Conservation (phyloP, 1,284 basidiomycete species). For the Fereydounia khargensis region DNA sequence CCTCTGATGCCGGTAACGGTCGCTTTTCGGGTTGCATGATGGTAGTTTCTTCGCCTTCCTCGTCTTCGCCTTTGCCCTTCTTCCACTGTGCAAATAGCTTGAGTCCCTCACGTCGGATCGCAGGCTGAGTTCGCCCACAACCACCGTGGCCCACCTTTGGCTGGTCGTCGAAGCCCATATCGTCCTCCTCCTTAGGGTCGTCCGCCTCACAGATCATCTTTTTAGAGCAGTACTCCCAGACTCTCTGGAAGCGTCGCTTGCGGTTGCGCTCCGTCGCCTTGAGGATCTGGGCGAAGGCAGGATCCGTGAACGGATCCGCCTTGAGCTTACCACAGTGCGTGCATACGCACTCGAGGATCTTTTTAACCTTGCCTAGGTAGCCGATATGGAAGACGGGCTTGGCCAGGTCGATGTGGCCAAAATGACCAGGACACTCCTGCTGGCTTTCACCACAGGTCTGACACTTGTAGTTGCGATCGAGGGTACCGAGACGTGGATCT, state of each 20-base stretch:
- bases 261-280: conserved; percentile 45
- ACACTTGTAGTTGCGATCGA: conserved; percentile 99
- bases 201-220: conserved; percentile 65
- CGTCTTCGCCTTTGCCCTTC: conserved; percentile 80
- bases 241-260: conserved; percentile 50
- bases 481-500: conserved; percentile 95
- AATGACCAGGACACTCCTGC: conserved; percentile 76
- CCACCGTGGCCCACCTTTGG: conserved; percentile 70
- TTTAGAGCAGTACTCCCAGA: conserved; percentile 56
- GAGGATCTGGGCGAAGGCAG: conserved; percentile 48
- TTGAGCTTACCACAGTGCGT: conserved; percentile 97
- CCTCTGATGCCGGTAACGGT: conserved; percentile 80
- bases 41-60: conserved; percentile 63
- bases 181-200: conserved; percentile 59
- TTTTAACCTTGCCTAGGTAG: conserved; percentile 98
- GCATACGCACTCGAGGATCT: conserved; percentile 98
- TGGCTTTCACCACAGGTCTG: conserved; percentile 88
- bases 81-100: conserved; percentile 97
- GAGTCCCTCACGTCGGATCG: conserved; percentile 88
- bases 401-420: conserved; percentile 96
- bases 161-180: conserved; percentile 60
- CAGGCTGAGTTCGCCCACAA: conserved; percentile 88
- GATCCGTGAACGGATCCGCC: conserved; percentile 66
- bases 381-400: conserved; percentile 95
- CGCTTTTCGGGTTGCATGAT: conserved; percentile 85